Percentiles rank a stretch among this genome's conserved stretches.
phyloP scores from a whole-genome alignment of 2,329 filamentous ascomycete species.

The Ilyonectria sp. region DNA sequence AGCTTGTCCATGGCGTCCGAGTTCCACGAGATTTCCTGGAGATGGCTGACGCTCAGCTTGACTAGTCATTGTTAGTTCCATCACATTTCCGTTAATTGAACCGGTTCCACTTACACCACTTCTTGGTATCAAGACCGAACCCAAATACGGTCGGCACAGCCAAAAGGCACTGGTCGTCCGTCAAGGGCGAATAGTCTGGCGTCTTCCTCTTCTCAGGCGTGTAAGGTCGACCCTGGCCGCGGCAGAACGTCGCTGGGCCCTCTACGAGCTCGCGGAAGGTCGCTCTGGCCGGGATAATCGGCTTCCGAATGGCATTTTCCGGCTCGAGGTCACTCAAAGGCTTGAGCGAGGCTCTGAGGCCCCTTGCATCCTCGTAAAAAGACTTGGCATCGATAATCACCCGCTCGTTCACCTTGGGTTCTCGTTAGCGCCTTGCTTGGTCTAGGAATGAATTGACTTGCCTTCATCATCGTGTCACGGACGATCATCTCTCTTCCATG shows the following conservation, averaged over 20 bases:
- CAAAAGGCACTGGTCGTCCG: constrained; percentile 26
- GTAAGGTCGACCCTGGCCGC: neutral
- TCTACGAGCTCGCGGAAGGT: neutral
- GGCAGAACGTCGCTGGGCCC: neutral
- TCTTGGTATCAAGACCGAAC: constrained; percentile 22
- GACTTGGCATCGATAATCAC: constrained; percentile 2
- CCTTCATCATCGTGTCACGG: neutral
- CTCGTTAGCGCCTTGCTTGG: neutral
- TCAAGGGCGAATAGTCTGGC: constrained; percentile 13
- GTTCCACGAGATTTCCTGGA: constrained; percentile 20
- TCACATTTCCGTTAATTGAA: neutral
- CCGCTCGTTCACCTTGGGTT: constrained; percentile 4
- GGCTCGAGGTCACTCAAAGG: neutral
- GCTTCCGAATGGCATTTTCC: neutral
- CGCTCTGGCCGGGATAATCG: neutral
- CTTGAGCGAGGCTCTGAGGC: neutral
- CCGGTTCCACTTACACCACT: constrained; percentile 30
- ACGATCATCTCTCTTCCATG: neutral
- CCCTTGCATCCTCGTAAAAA: neutral
- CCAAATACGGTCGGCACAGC: constrained; percentile 15
- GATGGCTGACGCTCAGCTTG: neutral
- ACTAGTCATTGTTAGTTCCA: neutral
- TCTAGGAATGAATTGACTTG: too few relatives aligned
- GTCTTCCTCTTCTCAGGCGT: neutral
- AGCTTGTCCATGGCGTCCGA: constrained; percentile 1